Evolutionary conservation across 2,329 filamentous ascomycete species (phyloP).

Genomic region (Fusarium oxysporum): DNA sequence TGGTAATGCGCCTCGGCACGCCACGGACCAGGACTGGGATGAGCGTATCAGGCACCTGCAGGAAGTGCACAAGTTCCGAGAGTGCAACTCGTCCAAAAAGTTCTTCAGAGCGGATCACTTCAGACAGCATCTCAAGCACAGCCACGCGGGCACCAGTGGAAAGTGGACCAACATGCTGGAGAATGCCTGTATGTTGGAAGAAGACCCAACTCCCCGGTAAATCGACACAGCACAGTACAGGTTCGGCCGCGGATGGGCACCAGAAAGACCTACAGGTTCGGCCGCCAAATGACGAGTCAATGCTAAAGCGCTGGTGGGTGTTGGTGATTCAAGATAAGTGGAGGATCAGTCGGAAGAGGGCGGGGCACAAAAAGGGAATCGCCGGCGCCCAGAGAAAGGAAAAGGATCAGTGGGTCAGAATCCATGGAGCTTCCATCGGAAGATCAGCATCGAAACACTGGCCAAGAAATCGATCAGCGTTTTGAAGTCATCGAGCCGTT

Average conservation of each 20-base stretch:
- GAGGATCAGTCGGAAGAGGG: conserved; percentile 33
- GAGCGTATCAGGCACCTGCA: conserved; percentile 87
- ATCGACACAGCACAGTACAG: conserved; percentile 9
- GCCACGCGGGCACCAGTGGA: conserved; percentile 92
- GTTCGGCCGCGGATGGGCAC: conserved; percentile 12
- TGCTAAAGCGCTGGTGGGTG: conserved; percentile 27
- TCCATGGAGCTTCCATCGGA: conserved; percentile 19
- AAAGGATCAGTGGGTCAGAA: conserved; percentile 23
- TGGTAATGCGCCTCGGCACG: conserved; percentile 54
- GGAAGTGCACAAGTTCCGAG: conserved; percentile 93
- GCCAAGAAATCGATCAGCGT: conserved; percentile 21
- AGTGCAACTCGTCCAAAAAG: conserved; percentile 98
- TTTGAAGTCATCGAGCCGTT: conserved; percentile 8
- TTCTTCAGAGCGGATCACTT: conserved; percentile 98
- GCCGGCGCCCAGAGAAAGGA: conserved; percentile 3
- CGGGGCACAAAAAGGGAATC: conserved; percentile 33
- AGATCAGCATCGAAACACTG: conserved; percentile 11
- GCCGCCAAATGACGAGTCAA: conserved; percentile 33
- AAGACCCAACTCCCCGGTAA: conserved; percentile 66
- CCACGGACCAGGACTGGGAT: conserved; percentile 90
- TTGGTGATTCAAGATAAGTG: conserved; percentile 30
- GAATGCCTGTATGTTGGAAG: conserved; percentile 92
- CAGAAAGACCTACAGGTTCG: conserved; percentile 17
- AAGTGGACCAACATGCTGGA: conserved; percentile 99
- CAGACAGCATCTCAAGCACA: conserved; percentile 97